Conservation (phyloP, 106 monocot species). For the Allium cepa region DNA sequence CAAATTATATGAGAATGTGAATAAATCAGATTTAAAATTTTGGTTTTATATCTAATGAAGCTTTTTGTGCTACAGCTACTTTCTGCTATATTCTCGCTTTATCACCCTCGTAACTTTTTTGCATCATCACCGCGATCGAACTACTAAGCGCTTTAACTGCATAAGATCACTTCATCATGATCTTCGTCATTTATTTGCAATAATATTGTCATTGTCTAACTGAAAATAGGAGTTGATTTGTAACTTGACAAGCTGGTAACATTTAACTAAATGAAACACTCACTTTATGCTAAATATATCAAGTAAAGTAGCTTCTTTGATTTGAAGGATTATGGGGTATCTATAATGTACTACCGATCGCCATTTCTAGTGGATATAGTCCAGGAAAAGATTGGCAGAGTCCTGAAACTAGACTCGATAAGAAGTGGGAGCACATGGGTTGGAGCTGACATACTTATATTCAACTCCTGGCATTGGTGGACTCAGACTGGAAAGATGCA, state of each 20-base stretch:
- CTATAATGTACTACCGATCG: slow-evolving; percentile 45
- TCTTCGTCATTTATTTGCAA: neutral
- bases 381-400: slow-evolving; percentile 36
- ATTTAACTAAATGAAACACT: too few species aligned
- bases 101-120: neutral
- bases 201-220: neutral
- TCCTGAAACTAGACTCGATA: slow-evolving; percentile 79
- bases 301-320: too few species aligned
- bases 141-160: neutral
- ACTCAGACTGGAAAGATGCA: slow-evolving; percentile 40
- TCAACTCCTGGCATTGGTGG: slow-evolving; percentile 98
- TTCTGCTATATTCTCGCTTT: too few species aligned
- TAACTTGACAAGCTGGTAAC: neutral
- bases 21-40: too few species aligned
- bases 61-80: too few species aligned
- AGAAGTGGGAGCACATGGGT: slow-evolving; percentile 46
- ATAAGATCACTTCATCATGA: neutral
- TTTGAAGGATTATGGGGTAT: slow-evolving; percentile 53
- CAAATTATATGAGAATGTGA: too few species aligned
- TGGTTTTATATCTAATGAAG: too few species aligned
- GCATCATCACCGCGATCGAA: neutral
- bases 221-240: neutral
- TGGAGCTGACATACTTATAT: slow-evolving; percentile 61
- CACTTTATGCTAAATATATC: too few species aligned
- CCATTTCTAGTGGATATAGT: slow-evolving; percentile 77